phyloP scores from a whole-genome alignment of 106 monocot genomes.

The Dendrobium nobile region DNA sequence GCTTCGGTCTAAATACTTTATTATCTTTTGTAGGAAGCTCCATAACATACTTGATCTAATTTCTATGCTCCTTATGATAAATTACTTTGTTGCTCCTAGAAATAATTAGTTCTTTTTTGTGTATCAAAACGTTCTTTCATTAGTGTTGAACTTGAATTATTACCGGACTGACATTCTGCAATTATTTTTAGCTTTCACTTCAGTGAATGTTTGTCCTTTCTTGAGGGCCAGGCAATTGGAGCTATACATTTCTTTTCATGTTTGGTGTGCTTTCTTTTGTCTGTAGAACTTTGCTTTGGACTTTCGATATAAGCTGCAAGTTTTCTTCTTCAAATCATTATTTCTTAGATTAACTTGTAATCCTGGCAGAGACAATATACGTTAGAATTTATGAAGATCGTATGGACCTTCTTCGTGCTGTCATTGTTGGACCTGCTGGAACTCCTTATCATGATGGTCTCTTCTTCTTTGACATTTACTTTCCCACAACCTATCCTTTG shows the following conservation, averaged over 20 bases:
- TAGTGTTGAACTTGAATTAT: no score
- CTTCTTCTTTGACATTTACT: constrained; percentile 40
- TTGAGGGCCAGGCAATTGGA: not conserved
- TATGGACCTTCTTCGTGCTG: constrained; percentile 43
- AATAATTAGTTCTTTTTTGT: not conserved
- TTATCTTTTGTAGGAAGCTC: not conserved
- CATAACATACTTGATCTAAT: not conserved
- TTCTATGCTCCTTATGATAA: not conserved
- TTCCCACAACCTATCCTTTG: constrained; percentile 26
- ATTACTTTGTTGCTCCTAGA: not conserved
- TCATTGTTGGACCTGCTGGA: constrained; percentile 32
- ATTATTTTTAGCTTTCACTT: not conserved
- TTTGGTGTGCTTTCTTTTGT: not conserved
- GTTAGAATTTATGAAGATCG: constrained; percentile 48
- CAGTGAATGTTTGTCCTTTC: not conserved
- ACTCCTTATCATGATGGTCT: constrained; percentile 48
- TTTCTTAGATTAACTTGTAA: not conserved
- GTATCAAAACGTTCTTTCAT: no score
- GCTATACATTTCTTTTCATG: not conserved
- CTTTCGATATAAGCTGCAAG: not conserved
- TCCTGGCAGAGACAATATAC: constrained; percentile 27
- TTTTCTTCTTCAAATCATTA: not conserved
- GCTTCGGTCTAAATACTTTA: no score
- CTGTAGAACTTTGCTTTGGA: not conserved
- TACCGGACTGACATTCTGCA: not conserved